These are phyloP conservation scores for Patellifolia procumbens DNA, from an alignment of 179 eudicot genomes.

Conservation along the genomic window DNA sequence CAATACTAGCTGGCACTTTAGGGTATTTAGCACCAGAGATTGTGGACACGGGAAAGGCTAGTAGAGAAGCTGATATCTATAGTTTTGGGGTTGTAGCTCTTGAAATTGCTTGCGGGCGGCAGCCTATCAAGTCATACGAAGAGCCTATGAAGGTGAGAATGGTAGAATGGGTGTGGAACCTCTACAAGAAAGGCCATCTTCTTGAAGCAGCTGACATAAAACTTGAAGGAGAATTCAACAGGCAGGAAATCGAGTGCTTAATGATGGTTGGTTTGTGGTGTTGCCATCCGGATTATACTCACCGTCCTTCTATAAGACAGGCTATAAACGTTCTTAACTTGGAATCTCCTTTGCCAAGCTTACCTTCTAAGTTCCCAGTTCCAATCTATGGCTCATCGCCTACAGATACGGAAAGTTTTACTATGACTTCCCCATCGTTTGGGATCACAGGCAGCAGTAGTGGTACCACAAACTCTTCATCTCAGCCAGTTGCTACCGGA, in stretches of 20 bases:
- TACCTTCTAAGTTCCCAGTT: slow-evolving; percentile 21
- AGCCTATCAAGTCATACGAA: not conserved
- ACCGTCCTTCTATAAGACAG: slow-evolving; percentile 33
- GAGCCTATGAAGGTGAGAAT: slow-evolving; percentile 7
- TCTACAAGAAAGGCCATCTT: slow-evolving; percentile 22
- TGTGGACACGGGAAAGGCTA: slow-evolving; percentile 16
- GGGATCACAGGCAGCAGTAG: not conserved
- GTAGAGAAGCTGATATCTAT: slow-evolving; percentile 24
- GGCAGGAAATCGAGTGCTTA: slow-evolving; percentile 18
- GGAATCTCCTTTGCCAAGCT: slow-evolving; percentile 31
- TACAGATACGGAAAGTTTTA: not conserved
- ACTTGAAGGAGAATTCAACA: slow-evolving; percentile 15
- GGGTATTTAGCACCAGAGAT: slow-evolving; percentile 18
- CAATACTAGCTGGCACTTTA: slow-evolving; percentile 23
- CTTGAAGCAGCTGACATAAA: slow-evolving; percentile 20
- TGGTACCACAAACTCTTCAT: not conserved
- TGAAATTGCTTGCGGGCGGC: slow-evolving; percentile 31
- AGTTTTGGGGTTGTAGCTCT: slow-evolving; percentile 31
- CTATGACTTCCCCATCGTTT: not conserved
- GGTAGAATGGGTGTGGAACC: slow-evolving; percentile 26
- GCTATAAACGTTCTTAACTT: slow-evolving; percentile 26
- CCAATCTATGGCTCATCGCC: slow-evolving; percentile 1
- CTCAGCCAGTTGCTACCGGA: not conserved
- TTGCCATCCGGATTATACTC: slow-evolving; percentile 21
- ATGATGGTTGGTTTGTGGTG: slow-evolving; percentile 37